Base-by-base conservation (phyloP, 495 filamentous ascomycete species). In the Peziza echinospora region DNA sequence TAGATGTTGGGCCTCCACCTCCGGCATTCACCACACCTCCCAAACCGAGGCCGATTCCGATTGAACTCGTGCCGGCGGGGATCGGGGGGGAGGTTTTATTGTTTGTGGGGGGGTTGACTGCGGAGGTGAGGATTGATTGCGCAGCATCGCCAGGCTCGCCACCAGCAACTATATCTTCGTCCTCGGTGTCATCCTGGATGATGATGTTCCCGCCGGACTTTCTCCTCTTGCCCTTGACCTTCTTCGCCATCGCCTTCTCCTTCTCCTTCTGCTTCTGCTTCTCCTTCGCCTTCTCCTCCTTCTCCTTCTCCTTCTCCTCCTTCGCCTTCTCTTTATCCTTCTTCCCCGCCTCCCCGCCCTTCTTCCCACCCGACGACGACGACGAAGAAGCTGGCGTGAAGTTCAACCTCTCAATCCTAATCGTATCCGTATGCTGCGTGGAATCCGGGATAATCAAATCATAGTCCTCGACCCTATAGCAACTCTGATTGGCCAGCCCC, bases 391-490 rank as follows among this genome's bases (percentile, higher is more conserved):
- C 44, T 9, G 59, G 55, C 24, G 60, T 64, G 28, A 82, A 68
- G 49, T 60, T 67, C 23, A 83, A 62, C 48, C 73, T 68, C 57
- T 82, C 75, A 48, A 83, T 72, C 16, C 76, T 64, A 19, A 82
- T 71, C 17, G 69, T 64, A 54, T 81, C 72, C n/a, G 60, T 55
- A 48, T 75, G 67, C 7, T 71, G 62, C 5, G 46, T 19, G 11
- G 44, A 17, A n/a, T 49, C 24, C 8, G 28, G 63, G 11, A 61
- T 50, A 5, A 72, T 58, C 5, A 80, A 63, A 22, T 70, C 48
- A 58, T 78, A 83, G 48, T 83, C 76, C 16, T 61, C 60, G 24
- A 78, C 67, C 0, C 75, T 74, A 52, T 73, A 82, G 16, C 62
- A 60, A 13, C 30, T 17, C 26, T 66, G 57, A 11, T 76, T 63